Percentiles rank a stretch among this genome's conserved stretches.
These are phyloP conservation scores for Ceratocystis ficicola DNA, from an alignment of 2,329 filamentous ascomycete genomes.

Conservation along the genomic window DNA sequence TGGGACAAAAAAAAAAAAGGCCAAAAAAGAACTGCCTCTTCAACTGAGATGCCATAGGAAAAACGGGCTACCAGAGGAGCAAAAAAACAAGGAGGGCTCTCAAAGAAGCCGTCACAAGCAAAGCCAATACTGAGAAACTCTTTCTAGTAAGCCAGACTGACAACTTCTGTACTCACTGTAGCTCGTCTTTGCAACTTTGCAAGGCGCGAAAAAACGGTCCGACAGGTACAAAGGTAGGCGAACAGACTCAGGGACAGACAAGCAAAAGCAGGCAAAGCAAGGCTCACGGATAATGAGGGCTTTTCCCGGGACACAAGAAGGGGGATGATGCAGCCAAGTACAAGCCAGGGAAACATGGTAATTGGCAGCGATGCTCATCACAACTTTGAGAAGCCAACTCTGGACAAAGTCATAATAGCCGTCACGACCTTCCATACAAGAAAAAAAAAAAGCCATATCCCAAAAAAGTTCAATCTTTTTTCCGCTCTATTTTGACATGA, in stretches of 20 bases:
- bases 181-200: too few relatives aligned
- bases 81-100: too few relatives aligned
- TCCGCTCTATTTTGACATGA: background rate
- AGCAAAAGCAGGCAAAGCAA: background rate
- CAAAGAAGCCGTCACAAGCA: too few relatives aligned
- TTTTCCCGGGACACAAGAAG: background rate
- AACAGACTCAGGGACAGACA: background rate
- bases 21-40: too few relatives aligned
- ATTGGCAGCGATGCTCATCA: background rate
- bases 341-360: background rate
- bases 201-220: background rate
- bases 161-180: too few relatives aligned
- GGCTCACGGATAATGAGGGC: background rate
- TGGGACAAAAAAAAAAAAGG: too few relatives aligned
- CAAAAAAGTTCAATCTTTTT: background rate
- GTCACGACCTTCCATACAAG: too few relatives aligned
- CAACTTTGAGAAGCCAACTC: background rate
- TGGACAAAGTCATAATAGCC: too few relatives aligned
- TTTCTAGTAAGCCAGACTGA: too few relatives aligned
- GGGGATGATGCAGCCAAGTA: background rate
- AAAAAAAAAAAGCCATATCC: background rate
- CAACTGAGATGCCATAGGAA: too few relatives aligned
- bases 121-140: too few relatives aligned
- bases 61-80: too few relatives aligned
- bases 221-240: background rate